Evolutionary conservation across 2,329 filamentous ascomycete species (phyloP).

Genomic region (Fusarium sp.): DNA sequence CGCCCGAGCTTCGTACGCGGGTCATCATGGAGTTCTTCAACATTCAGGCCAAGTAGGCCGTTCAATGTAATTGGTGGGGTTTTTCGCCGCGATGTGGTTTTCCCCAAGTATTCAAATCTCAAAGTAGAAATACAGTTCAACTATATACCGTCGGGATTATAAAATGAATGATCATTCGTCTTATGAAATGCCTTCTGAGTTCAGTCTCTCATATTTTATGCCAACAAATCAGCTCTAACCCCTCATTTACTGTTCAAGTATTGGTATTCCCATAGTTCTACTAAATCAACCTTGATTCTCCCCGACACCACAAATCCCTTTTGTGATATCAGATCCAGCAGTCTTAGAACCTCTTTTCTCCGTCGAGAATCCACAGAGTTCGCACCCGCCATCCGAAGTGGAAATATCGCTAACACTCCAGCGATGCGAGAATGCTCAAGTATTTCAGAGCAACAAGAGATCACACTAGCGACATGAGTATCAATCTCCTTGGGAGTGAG

Average conservation of each 20-base stretch:
- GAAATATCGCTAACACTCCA: slow-evolving; percentile 34
- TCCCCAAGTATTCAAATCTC: background rate
- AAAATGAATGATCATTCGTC: too few species aligned
- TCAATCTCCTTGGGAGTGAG: background rate
- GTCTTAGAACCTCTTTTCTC: background rate
- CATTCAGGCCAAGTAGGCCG: slow-evolving; percentile 16
- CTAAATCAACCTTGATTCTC: slow-evolving; percentile 34
- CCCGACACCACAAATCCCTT: slow-evolving; percentile 39
- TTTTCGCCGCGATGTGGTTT: background rate
- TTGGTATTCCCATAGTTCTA: slow-evolving; percentile 33
- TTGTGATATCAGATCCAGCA: slow-evolving; percentile 22
- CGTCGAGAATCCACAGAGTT: background rate
- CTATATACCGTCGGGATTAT: too few species aligned
- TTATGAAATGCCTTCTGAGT: too few species aligned
- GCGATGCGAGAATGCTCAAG: slow-evolving; percentile 23
- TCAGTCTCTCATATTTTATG: rapidly evolving
- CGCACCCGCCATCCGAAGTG: slow-evolving; percentile 37
- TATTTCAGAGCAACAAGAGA: background rate
- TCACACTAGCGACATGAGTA: background rate
- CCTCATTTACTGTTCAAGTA: background rate
- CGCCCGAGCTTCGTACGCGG: slow-evolving; percentile 39
- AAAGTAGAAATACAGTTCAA: too few species aligned
- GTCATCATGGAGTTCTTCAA: slow-evolving; percentile 47
- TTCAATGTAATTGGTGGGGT: background rate
- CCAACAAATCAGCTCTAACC: background rate